phyloP scores from a whole-genome alignment of 805 yeast species.

The Ogataea polymorpha region DNA sequence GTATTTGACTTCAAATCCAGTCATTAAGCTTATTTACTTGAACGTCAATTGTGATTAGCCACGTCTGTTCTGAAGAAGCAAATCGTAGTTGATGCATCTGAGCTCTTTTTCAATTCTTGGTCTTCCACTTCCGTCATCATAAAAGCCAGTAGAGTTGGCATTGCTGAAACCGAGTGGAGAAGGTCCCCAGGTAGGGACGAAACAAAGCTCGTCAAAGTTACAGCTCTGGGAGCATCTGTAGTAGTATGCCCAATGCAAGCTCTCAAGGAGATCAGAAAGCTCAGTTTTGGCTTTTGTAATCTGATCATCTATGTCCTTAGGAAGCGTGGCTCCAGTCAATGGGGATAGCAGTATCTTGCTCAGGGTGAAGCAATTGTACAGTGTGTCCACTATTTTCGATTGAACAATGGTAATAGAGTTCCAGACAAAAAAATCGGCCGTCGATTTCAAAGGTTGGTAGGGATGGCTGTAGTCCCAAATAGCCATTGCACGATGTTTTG shows the following conservation, averaged over 20 bases:
- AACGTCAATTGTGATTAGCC: too few relatives aligned
- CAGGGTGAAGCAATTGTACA: conserved; percentile 37
- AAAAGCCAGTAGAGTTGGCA: conserved; percentile 23
- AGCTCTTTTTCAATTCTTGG: conserved; percentile 25
- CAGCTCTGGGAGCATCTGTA: conserved; percentile 43
- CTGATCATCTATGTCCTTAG: conserved; percentile 17
- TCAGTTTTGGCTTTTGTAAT: conserved; percentile 21
- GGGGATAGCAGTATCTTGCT: conserved; percentile 28
- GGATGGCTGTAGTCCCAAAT: conserved; percentile 49
- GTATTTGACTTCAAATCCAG: too few relatives aligned
- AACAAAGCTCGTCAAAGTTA: conserved; percentile 48
- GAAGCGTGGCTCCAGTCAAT: conserved; percentile 6
- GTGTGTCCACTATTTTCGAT: conserved; percentile 32
- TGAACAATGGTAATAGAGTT: conserved; percentile 44
- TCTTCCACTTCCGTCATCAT: conserved; percentile 22
- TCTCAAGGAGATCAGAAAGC: conserved; percentile 35
- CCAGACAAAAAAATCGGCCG: conserved; percentile 47
- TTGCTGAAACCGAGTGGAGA: conserved; percentile 46
- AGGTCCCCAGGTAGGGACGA: conserved; percentile 62
- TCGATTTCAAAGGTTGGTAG: conserved; percentile 34
- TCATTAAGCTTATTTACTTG: too few relatives aligned
- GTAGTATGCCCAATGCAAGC: conserved; percentile 43
- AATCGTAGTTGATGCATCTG: conserved; percentile 17
- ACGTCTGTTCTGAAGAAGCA: conserved; percentile 1
- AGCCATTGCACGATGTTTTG: conserved; percentile 30